Base-by-base conservation (phyloP, 768 basidiomycete species). In the Pholiota microspora region DNA sequence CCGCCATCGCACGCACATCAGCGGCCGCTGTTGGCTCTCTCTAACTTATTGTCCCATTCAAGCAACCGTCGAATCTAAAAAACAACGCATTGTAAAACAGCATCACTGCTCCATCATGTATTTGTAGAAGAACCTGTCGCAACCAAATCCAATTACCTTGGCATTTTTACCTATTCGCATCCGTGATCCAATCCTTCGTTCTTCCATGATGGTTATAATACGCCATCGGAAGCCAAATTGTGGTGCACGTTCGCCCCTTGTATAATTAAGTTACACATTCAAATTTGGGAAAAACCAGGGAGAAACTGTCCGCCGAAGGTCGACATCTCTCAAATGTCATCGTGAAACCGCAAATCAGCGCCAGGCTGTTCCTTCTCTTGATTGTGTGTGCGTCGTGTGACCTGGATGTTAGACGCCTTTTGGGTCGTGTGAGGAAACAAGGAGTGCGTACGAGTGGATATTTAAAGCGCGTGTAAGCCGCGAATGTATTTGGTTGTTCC, bases 1-100 rank as follows among this genome's bases (percentile, higher is more conserved):
- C 81, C 29, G 77, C 86, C 51, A 94, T 95, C 63, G 93, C 93
- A 12, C 84, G 90, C 62, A 90, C 90, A 53, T 93, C 91, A 7
- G 79, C 78, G 56, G 92, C 86, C 10, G 81, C 84, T 25, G 83
- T 81, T 58, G 72, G 69, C 56, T 86, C 81, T 58, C 86, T 76
- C 34, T 44, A 42, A 53, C 36, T 13, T 34, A 50, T 40, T 45
- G 15, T 45, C 23, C 18, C 25, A 53, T 9, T 21, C 31, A 47
- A 27, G 29, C 35, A 29, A 7, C 25, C 35, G 44, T 35, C 36
- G n/a, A 25, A 48, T n/a, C 45, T 18, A n/a, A 21, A 13, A 40
- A 25, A 28, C 36, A 36, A 3, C 23, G 24, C 46, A 44, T 40
- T 49, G 48, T 55, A 42, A 40, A 38, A 7, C 53, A 31, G 27